Base-by-base conservation (phyloP, 2,329 filamentous ascomycete species). In the Chrysoporthe puriensis region DNA sequence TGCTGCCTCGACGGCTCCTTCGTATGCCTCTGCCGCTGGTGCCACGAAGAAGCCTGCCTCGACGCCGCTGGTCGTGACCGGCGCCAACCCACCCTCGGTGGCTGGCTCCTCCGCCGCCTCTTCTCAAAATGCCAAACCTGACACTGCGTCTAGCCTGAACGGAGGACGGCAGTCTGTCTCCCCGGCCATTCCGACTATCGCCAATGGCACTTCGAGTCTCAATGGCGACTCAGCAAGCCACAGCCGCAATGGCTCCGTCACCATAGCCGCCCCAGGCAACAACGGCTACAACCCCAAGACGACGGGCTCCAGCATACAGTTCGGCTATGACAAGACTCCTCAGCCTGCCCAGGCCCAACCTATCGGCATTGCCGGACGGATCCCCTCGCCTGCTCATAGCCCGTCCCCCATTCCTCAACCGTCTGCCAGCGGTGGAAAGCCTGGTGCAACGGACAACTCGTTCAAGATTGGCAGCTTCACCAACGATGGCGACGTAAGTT, bases 341-440 rank as follows among this genome's bases (percentile, higher is more conserved):
- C 86, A 90, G 74, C 79, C 82, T 66, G 77, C 80, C 71, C 79
- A 79, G 72, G 81, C 87, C 71, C 85, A 83, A 48, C 87, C 85
- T 69, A 90, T 86, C 79, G 89, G 88, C 76, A 79, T 85, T 83
- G 76, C 83, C 80, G 91, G 91, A 70, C 88, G 92, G 74, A 87
- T 95, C 63, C 89, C 90, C 60, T 97, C 94, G 58, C 96, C 96
- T 6, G 90, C 92, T 61, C 90, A 91, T 73, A 97, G 95, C 58
- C 96, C 96, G 4, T 95, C 93, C 54, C 96, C 96, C 4, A 98
- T 98, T 73, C 95, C 96, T 43, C 92, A 95, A 79, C 93, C 94
- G 63, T 88, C 91, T 65, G 90, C 90, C 44, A 92, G 90, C 75
- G 96, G 94, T 75, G 93, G 94, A 73, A 93, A 93, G 75, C 94